These are phyloP conservation scores for Alternaria metachromatica DNA, from an alignment of 2,329 filamentous ascomycete species.

Conservation along the genomic window DNA sequence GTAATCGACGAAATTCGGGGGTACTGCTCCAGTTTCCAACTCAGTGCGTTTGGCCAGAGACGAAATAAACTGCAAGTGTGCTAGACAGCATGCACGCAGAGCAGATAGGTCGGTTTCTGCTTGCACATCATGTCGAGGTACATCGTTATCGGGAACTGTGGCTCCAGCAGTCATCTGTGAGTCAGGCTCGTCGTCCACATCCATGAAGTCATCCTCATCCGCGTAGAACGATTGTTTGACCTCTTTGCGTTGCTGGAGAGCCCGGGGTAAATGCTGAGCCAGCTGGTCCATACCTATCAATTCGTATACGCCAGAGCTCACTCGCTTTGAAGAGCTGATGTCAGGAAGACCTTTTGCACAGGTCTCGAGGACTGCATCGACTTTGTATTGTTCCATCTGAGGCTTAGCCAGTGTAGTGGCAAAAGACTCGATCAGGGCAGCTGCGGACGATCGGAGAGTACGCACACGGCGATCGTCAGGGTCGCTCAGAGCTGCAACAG, in stretches of 20 bases:
- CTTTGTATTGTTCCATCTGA: constrained; percentile 52
- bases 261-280: constrained; percentile 38
- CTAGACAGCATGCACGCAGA: constrained; percentile 37
- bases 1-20: constrained; percentile 35
- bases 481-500: constrained; percentile 27
- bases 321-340: constrained; percentile 20
- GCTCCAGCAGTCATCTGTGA: constrained; percentile 62
- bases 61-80: constrained; percentile 40
- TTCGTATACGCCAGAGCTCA: constrained; percentile 28
- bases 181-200: constrained; percentile 70
- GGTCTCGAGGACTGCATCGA: constrained; percentile 52
- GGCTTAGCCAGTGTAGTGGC: constrained; percentile 43
- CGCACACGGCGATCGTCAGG: constrained; percentile 29
- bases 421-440: constrained; percentile 37
- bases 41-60: constrained; percentile 19
- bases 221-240: constrained; percentile 42
- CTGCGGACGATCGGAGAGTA: constrained; percentile 29
- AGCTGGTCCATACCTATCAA: constrained; percentile 44
- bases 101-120: constrained; percentile 36
- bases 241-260: constrained; percentile 36
- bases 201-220: constrained; percentile 64
- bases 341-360: constrained; percentile 44
- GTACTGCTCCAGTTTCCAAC: constrained; percentile 23
- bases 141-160: constrained; percentile 41
- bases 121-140: constrained; percentile 56